Percentiles rank a stretch among this genome's conserved stretches.
These are phyloP conservation scores for Candida dajiaensis DNA, from an alignment of 805 yeast genomes.

Conservation along the genomic window DNA sequence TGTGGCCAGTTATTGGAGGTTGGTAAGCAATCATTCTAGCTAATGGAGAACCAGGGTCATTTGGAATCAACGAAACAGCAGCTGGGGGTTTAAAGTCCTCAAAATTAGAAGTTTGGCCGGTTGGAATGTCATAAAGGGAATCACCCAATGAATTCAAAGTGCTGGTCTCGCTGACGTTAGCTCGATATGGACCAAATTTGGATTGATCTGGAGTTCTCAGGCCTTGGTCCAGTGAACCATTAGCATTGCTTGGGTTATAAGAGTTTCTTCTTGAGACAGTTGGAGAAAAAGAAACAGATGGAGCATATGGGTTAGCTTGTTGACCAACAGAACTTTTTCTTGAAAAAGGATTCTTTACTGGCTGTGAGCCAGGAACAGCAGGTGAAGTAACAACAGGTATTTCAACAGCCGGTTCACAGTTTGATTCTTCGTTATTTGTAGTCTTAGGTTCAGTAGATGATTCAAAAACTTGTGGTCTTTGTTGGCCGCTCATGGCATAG, in stretches of 20 bases:
- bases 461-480: slow-evolving; percentile 1
- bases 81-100: slow-evolving; percentile 9
- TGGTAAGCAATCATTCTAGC: slow-evolving; percentile 21
- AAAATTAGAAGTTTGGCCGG: slow-evolving; percentile 7
- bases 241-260: slow-evolving; percentile 1
- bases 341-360: background rate
- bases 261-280: slow-evolving; percentile 5
- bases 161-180: slow-evolving; percentile 3
- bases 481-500: slow-evolving; percentile 10
- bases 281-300: background rate
- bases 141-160: background rate
- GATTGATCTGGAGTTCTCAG: background rate
- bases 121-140: background rate
- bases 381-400: background rate
- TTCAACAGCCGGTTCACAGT: background rate
- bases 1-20: slow-evolving; percentile 19
- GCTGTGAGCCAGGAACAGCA: background rate
- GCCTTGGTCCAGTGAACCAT: background rate
- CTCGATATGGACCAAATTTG: slow-evolving; percentile 6
- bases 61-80: slow-evolving; percentile 3
- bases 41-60: slow-evolving; percentile 22
- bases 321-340: background rate
- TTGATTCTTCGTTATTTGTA: background rate
- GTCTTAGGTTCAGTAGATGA: background rate
- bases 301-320: slow-evolving; percentile 4